A percentile compares a stretch with the other conserved stretches of the same genome.
These are phyloP conservation scores for Paramecium pentaurelia DNA, from an alignment of 73 alveolate genomes.

Conservation along the genomic window DNA sequence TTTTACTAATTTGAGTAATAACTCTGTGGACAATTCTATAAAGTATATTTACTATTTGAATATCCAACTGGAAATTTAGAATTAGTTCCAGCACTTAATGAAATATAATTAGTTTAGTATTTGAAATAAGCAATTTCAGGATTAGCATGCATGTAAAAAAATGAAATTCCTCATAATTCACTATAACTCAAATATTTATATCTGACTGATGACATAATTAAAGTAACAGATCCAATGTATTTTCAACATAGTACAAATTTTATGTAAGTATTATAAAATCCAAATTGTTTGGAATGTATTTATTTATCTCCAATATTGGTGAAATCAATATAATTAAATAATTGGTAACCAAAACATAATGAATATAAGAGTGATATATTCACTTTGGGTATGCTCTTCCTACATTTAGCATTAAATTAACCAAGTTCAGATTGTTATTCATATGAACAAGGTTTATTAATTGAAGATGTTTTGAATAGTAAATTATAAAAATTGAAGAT, in stretches of 20 bases:
- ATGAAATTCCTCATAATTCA: conserved; percentile 11
- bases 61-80: not conserved
- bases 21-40: conserved; percentile 34
- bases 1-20: conserved; percentile 25
- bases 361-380: conserved; percentile 52
- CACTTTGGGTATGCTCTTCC: conserved; percentile 49
- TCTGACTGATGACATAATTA: not conserved
- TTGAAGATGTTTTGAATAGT: not conserved
- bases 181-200: not conserved
- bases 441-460: not conserved
- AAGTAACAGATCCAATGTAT: conserved; percentile 16
- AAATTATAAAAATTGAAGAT: not conserved
- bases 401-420: conserved; percentile 42
- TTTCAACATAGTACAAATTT: conserved; percentile 6
- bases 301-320: conserved; percentile 1
- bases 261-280: not conserved
- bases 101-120: not conserved
- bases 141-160: not conserved
- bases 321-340: not conserved
- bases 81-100: not conserved
- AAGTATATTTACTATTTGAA: not conserved
- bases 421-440: conserved; percentile 49
- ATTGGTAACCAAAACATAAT: conserved; percentile 57
- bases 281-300: not conserved
- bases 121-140: not conserved